Evolutionary conservation across 305 asterid genomes (phyloP).

Genomic region (Fraxinus dipetala): DNA sequence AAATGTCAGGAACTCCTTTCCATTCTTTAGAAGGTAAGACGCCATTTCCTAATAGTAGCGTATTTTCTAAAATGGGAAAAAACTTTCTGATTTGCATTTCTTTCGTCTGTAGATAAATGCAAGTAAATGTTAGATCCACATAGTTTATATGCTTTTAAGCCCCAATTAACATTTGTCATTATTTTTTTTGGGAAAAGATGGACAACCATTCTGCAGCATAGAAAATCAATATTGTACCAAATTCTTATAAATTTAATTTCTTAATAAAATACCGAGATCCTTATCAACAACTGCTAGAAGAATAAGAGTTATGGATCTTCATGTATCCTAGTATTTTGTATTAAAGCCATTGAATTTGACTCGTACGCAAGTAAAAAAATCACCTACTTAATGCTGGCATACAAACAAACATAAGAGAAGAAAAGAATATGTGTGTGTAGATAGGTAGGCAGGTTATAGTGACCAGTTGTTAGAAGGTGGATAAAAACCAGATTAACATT

Average conservation of each 20-base stretch:
- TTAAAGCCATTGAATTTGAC: neutral
- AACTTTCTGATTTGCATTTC: constrained; percentile 56
- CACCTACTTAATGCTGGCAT: neutral
- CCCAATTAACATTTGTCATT: neutral
- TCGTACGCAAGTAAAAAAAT: neutral
- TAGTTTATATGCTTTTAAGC: neutral
- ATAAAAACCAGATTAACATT: neutral
- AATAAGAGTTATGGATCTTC: neutral
- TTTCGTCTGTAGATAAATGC: constrained; percentile 38
- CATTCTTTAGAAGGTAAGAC: constrained; percentile 55
- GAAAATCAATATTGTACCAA: neutral
- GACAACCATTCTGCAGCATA: neutral
- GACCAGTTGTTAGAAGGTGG: neutral
- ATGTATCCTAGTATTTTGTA: neutral
- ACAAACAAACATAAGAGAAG: neutral
- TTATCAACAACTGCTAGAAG: neutral
- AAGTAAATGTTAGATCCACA: neutral
- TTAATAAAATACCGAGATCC: neutral
- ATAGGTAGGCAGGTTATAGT: neutral
- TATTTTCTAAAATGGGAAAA: constrained; percentile 18
- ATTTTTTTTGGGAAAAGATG: neutral
- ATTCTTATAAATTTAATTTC: neutral
- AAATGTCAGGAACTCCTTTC: constrained; percentile 87
- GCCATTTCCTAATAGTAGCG: constrained; percentile 40
- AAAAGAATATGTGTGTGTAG: neutral